A percentile compares a stretch with the other conserved stretches of the same genome.
phyloP scores from a whole-genome alignment of 192 early-diverging fungal genomes.

The Irineochytrium annulatum region DNA sequence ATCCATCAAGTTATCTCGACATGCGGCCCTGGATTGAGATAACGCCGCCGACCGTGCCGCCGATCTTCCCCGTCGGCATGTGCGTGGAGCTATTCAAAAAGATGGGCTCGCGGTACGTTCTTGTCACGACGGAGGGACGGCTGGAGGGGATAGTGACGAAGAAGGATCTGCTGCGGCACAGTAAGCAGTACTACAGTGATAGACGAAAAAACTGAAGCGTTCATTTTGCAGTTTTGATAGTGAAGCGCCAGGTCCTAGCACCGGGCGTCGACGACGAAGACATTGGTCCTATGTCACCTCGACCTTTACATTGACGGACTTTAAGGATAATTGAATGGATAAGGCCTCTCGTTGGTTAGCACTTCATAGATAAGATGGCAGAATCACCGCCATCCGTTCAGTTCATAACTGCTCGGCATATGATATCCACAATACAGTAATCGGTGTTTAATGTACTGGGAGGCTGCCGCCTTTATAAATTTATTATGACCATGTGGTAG shows the following conservation, averaged over 20 bases:
- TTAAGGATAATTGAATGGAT: too few species aligned
- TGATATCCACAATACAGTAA: too few species aligned
- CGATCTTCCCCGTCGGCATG: constrained; percentile 38
- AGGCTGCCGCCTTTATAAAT: too few species aligned
- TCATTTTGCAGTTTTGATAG: neutral
- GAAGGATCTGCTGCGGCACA: constrained; percentile 44
- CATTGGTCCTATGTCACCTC: too few species aligned
- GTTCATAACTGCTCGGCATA: too few species aligned
- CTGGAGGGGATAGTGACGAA: constrained; percentile 38
- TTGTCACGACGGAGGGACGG: constrained; percentile 26
- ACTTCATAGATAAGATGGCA: too few species aligned
- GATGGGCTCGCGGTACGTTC: constrained; percentile 43
- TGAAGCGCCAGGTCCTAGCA: neutral
- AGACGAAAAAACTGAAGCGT: neutral
- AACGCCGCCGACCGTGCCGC: constrained; percentile 41
- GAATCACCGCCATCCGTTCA: too few species aligned
- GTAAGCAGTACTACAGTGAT: constrained; percentile 1
- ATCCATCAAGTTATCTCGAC: constrained; percentile 22
- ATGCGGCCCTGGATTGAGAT: constrained; percentile 46
- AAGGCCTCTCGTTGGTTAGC: too few species aligned
- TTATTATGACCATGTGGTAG: too few species aligned
- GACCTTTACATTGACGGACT: too few species aligned
- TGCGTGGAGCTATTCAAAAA: constrained; percentile 53
- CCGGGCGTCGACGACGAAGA: too few species aligned
- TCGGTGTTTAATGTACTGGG: too few species aligned